A percentile compares a stretch with the other conserved stretches of the same genome.
phyloP scores from a whole-genome alignment of 257 asterid species.

The Solanum peruvianum region DNA sequence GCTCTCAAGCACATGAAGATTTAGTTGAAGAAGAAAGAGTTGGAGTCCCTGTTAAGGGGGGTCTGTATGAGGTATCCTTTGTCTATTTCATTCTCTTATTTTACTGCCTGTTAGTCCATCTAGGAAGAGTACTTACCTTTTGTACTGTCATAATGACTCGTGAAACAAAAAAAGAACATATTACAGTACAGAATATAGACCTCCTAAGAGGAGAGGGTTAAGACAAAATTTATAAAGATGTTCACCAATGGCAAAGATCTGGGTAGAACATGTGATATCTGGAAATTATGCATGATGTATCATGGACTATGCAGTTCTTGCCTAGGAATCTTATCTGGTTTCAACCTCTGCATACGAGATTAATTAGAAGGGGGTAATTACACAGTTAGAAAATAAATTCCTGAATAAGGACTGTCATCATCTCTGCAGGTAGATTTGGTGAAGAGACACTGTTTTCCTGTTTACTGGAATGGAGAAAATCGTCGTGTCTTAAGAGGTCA shows the following conservation, averaged over 20 bases:
- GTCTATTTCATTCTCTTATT: neutral
- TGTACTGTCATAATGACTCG: neutral
- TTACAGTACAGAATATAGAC: neutral
- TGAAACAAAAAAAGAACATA: neutral
- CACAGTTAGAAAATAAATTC: neutral
- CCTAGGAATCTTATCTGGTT: neutral
- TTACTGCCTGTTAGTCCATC: neutral
- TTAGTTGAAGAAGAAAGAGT: conserved; percentile 82
- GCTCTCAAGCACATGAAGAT: conserved; percentile 19
- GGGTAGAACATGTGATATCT: neutral
- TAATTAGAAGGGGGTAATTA: neutral
- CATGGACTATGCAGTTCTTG: neutral
- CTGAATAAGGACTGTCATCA: neutral
- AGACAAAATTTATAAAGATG: neutral
- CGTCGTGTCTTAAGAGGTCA: conserved; percentile 91
- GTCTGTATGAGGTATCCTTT: conserved; percentile 72
- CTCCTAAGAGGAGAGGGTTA: neutral
- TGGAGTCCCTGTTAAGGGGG: conserved; percentile 98
- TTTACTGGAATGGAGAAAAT: conserved; percentile 92
- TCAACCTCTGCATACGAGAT: neutral
- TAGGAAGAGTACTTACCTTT: neutral
- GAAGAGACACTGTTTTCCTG: conserved; percentile 90
- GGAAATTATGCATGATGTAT: neutral
- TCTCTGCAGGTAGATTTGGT: conserved; percentile 76
- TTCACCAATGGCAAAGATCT: neutral